Evolutionary conservation across 2,329 filamentous ascomycete genomes (phyloP), one percentile per base, ranked within the genome.

Genomic region (Polytolypa hystricis): DNA sequence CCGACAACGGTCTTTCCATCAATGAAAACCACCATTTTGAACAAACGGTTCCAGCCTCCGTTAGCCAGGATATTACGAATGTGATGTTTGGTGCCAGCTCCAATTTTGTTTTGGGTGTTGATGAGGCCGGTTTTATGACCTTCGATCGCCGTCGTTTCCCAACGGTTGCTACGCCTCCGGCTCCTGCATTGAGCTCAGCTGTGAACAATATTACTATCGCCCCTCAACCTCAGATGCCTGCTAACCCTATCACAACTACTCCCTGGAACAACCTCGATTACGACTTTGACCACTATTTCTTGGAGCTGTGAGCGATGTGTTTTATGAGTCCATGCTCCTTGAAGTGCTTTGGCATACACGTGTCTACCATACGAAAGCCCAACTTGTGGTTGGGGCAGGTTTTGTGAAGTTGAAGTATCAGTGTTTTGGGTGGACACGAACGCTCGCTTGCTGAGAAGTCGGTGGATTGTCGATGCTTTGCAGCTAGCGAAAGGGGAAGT

Each of bases 231-330:
- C 16, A 29, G 11, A 26, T n/a, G 12, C 18, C 25, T 29, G 16
- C 16, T 23, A 18, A 8, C 26, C 18, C 29, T 4, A 32, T 30
- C 12, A n/a, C n/a, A n/a, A n/a, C n/a, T n/a, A n/a, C n/a, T n/a
- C 14, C 28, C 15, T 38, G 33, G 39, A 26, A 18, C 20, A 35
- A 33, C 16, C 18, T 42, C 19, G 39, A 44, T 16, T 44, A 42
- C 26, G 39, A 44, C 14, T 34, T 44, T 7, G 42, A 42, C 18
- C 29, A 42, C 5, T 43, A 41, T 19, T 42, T 42, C 16, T 16
- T 42, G 25, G 37, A 15, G 18, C 30, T 12, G 3, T 20, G 28
- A n/a, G 28, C n/a, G n/a, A n/a, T n/a, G n/a, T n/a, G n/a, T n/a
- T n/a, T n/a, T n/a, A n/a, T n/a, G n/a, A n/a, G n/a, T n/a, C n/a